Evolutionary conservation across 1,284 basidiomycete species (phyloP).

Genomic region (Pyrrhoderma lamaoense): DNA sequence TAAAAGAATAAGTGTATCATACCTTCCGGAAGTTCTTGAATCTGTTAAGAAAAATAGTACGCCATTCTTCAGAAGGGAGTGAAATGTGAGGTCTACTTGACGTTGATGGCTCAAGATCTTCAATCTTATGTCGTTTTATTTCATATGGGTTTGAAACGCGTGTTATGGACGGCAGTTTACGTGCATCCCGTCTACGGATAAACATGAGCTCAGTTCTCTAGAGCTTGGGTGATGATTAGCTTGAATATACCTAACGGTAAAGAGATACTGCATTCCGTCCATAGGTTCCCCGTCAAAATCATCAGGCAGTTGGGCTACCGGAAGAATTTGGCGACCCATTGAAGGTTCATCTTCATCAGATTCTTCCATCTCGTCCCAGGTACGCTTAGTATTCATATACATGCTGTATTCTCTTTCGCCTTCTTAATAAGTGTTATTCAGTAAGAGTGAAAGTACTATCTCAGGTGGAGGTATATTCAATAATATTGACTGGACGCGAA

Average conservation of each 20-base stretch:
- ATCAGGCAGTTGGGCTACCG: conserved; percentile 63
- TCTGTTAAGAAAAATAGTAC: conserved; percentile 41
- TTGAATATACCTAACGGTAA: conserved; percentile 59
- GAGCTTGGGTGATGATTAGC: neutral
- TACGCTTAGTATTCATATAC: conserved; percentile 38
- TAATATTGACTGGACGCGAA: neutral
- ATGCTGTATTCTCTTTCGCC: neutral
- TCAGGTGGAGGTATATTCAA: neutral
- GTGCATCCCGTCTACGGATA: conserved; percentile 53
- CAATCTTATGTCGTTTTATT: conserved; percentile 24
- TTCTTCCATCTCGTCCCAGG: conserved; percentile 36
- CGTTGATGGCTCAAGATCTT: conserved; percentile 19
- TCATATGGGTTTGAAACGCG: conserved; percentile 64
- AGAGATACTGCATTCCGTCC: conserved; percentile 76
- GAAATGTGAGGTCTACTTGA: conserved; percentile 25
- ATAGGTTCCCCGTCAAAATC: conserved; percentile 57
- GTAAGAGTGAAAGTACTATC: neutral
- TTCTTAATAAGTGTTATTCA: neutral
- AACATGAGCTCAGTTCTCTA: neutral
- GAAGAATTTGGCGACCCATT: conserved; percentile 59
- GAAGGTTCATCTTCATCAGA: conserved; percentile 40
- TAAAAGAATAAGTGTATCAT: neutral
- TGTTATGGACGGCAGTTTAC: conserved; percentile 50
- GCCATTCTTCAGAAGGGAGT: conserved; percentile 63
- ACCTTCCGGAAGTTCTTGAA: conserved; percentile 64